Percentiles rank a stretch among this genome's conserved stretches.
Evolutionary conservation across 768 basidiomycete genomes (phyloP).

Genomic region (Artomyces pyxidatus): DNA sequence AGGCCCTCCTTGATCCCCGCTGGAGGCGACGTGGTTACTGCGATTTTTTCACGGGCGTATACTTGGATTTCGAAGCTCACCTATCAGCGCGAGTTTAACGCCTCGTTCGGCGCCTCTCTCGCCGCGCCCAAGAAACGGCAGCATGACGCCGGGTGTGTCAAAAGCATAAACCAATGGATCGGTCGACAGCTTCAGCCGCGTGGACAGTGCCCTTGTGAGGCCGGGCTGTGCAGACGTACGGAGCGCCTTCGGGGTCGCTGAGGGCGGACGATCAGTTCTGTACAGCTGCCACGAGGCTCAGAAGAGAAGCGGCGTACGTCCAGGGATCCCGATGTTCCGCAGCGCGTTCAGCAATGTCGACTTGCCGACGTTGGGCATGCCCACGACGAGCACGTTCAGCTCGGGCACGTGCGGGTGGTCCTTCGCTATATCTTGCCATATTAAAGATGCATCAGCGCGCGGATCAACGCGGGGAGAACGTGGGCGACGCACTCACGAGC

Average conservation of each 20-base stretch:
- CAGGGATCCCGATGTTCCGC: slow-evolving; percentile 76
- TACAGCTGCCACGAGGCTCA: slow-evolving; percentile 1
- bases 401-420: slow-evolving; percentile 63
- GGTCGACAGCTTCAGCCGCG: slow-evolving; percentile 75
- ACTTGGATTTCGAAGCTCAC: slow-evolving; percentile 37
- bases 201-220: slow-evolving; percentile 82
- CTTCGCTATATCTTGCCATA: slow-evolving; percentile 53
- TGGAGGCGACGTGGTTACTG: slow-evolving; percentile 23
- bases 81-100: slow-evolving; percentile 87
- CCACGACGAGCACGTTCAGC: slow-evolving; percentile 86
- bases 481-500: slow-evolving; percentile 60
- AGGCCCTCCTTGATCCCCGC: slow-evolving; percentile 93
- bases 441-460: neutral
- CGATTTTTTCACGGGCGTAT: neutral
- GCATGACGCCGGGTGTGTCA: slow-evolving; percentile 96
- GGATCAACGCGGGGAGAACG: slow-evolving; percentile 1
- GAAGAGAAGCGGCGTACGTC: slow-evolving; percentile 58
- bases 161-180: slow-evolving; percentile 86
- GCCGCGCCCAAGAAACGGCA: slow-evolving; percentile 87
- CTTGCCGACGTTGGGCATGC: slow-evolving; percentile 99
- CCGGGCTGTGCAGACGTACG: slow-evolving; percentile 87
- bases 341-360: slow-evolving; percentile 90
- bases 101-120: slow-evolving; percentile 83
- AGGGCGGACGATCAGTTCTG: neutral
- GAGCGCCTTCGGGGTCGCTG: slow-evolving; percentile 82